Conservation (phyloP, 768 basidiomycete genomes). For the Pisolithus marmoratus region DNA sequence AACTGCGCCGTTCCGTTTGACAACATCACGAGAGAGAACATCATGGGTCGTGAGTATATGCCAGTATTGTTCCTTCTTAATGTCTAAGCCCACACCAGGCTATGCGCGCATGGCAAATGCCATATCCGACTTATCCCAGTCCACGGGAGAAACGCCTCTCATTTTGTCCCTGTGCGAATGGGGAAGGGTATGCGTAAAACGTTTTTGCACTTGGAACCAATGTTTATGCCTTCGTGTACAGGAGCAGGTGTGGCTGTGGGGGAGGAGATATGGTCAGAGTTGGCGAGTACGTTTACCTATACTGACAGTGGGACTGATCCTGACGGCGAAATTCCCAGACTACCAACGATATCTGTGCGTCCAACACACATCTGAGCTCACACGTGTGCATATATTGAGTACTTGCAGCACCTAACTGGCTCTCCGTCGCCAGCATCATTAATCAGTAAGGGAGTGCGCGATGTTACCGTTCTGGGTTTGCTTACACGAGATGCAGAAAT, state of each 20-base stretch:
- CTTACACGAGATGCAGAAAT: constrained; percentile 36
- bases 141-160: constrained; percentile 47
- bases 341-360: constrained; percentile 43
- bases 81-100: constrained; percentile 30
- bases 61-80: neutral
- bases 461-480: neutral
- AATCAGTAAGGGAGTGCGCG: constrained; percentile 36
- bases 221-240: constrained; percentile 17
- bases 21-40: constrained; percentile 47
- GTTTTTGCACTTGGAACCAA: neutral
- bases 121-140: constrained; percentile 41
- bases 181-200: constrained; percentile 44
- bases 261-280: constrained; percentile 50
- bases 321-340: constrained; percentile 29
- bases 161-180: constrained; percentile 66
- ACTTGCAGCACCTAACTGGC: constrained; percentile 40
- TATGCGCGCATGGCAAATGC: constrained; percentile 58
- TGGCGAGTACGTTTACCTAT: constrained; percentile 46
- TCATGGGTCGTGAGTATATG: constrained; percentile 43
- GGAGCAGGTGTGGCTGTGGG: constrained; percentile 64
- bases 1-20: constrained; percentile 61
- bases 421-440: constrained; percentile 45
- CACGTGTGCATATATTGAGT: neutral
- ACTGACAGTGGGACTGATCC: neutral
- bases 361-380: neutral